Base-by-base conservation (phyloP, 1,139 yeast genomes). In the Pneumocystis carinii region DNA sequence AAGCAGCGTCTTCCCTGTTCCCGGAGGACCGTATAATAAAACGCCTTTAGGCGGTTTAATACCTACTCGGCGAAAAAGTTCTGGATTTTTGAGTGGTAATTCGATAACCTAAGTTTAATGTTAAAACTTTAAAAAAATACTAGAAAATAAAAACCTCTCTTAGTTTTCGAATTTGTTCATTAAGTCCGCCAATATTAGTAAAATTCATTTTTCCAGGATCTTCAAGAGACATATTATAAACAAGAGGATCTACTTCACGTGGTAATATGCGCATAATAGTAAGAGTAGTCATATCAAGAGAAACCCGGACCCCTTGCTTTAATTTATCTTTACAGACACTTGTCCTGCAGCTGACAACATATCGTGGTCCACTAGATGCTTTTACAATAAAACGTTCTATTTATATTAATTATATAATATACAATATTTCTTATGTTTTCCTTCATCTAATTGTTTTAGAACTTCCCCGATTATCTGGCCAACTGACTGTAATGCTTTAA, bases 41-140 rank as follows among this genome's bases (percentile, higher is more conserved):
- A 94, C 98, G 73, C 98, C 99, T 76, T 92, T 94, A 64, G 99
- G 98, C 24, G 97, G 96, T 72, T 90, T 89, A 75, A 94, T 94
- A 62, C 99, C 99, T 35, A 94, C 96, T 73, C 98, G 84, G 67
- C 87, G 80, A 75, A 94, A 94, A 70, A 94, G 81, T 75, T 94
- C 99, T 1, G 99, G 99, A 74, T 94, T 92, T 75, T 92, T 94
- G 71, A 94, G 81, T 1, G 99, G 99, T 71, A 94, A 79, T 76
- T 94, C 99, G 73, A 94, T 94, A 65, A 92, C 67, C 66, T 65
- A 59, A n/a, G 10, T 17, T 35, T 14, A 53, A 59, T 32, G 42
- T 35, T 19, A 53, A 8, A 15, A 56, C 19, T 42, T 29, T 17
- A 56, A 37, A 1, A 19, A 15, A 48, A 29, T 60, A 19, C n/a